Conservation (phyloP, 495 filamentous ascomycete genomes). For the Hypoxylon cercidicola region DNA sequence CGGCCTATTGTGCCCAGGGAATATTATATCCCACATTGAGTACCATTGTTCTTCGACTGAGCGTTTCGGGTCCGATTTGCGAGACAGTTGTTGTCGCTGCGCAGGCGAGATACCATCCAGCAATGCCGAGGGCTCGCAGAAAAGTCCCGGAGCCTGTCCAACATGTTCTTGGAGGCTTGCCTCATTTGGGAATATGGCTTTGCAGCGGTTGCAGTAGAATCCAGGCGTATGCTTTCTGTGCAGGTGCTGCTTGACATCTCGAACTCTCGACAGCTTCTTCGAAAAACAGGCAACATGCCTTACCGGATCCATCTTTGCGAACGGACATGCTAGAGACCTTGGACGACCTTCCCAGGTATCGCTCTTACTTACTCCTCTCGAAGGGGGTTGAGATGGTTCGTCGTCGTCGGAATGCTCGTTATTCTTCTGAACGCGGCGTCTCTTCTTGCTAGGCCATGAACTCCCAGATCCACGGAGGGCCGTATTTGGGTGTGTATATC, state of each 20-base stretch:
- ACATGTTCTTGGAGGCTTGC: constrained; percentile 8
- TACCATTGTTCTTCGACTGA: constrained; percentile 34
- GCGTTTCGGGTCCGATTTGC: constrained; percentile 10
- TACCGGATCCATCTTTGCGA: constrained; percentile 31
- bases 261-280: constrained; percentile 21
- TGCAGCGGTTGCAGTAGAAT: constrained; percentile 40
- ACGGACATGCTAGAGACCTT: constrained; percentile 32
- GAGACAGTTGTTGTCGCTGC: constrained; percentile 19
- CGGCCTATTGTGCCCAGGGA: constrained; percentile 24
- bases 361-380: background rate
- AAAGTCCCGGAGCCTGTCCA: constrained; percentile 8
- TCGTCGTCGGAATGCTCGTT: constrained; percentile 7
- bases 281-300: constrained; percentile 32
- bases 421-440: constrained; percentile 5
- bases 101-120: constrained; percentile 25
- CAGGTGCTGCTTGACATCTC: constrained; percentile 40
- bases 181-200: constrained; percentile 17
- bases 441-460: background rate
- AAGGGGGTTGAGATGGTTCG: constrained; percentile 1
- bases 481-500: background rate
- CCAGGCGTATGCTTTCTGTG: constrained; percentile 19
- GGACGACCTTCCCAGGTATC: background rate
- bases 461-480: background rate
- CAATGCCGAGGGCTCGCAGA: constrained; percentile 2
- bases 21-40: constrained; percentile 38